Conservation (phyloP, 2,329 filamentous ascomycete species). For the Plenodomus lindquistii region DNA sequence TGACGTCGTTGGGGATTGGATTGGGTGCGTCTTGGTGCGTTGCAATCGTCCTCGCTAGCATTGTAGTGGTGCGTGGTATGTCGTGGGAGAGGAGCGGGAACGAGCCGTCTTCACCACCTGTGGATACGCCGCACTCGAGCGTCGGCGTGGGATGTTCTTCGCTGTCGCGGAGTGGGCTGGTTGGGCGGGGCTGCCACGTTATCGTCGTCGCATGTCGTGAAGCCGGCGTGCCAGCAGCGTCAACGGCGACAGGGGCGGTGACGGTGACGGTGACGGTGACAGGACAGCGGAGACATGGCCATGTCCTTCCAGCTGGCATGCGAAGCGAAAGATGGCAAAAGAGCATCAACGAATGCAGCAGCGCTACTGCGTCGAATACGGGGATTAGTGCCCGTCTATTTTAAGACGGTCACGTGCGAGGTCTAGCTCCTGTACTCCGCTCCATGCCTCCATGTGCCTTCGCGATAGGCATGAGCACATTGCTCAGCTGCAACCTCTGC, state of each 20-base stretch:
- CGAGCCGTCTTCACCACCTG: no score
- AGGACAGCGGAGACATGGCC: no score
- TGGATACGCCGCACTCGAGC: neutral
- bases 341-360: slow-evolving; percentile 3
- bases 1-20: slow-evolving; percentile 19
- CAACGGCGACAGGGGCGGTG: neutral
- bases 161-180: slow-evolving; percentile 4
- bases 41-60: slow-evolving; percentile 27
- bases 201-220: neutral
- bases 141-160: slow-evolving; percentile 4
- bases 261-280: no score
- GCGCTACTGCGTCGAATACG: slow-evolving; percentile 6
- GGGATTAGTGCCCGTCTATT: neutral
- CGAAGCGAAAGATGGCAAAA: no score
- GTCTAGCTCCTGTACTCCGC: neutral
- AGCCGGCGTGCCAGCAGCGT: neutral
- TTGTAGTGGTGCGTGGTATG: slow-evolving; percentile 4
- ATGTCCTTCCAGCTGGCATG: neutral
- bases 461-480: no score
- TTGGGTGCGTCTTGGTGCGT: slow-evolving; percentile 12
- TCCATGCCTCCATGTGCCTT: no score
- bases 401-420: neutral
- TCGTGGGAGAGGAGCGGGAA: no score
- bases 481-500: neutral
- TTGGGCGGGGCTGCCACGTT: neutral